Conservation (phyloP, 140 eudicot genomes). For the Anethum foeniculum region DNA sequence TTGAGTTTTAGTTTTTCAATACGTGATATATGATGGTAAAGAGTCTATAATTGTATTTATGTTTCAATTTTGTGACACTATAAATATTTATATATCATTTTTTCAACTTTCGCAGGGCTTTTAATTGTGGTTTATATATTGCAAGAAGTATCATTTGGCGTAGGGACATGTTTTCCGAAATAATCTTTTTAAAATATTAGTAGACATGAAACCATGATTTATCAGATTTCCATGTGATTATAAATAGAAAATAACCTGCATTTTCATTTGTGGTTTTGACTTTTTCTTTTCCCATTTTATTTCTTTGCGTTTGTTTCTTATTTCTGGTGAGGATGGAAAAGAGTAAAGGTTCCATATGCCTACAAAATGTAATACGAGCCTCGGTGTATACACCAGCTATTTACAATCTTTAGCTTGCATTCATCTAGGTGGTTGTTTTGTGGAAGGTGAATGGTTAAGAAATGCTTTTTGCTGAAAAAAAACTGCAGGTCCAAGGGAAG, state of each 20-base stretch:
- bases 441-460: conserved; percentile 80
- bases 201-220: conserved; percentile 72
- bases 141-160: background rate
- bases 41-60: too few species aligned
- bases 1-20: too few species aligned
- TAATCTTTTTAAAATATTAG: conserved; percentile 69
- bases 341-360: background rate
- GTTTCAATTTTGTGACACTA: too few species aligned
- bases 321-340: background rate
- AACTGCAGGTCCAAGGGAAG: conserved; percentile 93
- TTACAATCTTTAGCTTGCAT: background rate
- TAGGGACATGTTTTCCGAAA: conserved; percentile 93
- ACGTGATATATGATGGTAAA: too few species aligned
- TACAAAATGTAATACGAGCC: background rate
- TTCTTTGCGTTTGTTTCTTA: background rate
- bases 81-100: too few species aligned
- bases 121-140: too few species aligned
- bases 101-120: too few species aligned
- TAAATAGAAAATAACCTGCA: background rate
- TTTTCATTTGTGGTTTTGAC: background rate
- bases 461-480: conserved; percentile 97
- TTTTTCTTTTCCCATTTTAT: background rate
- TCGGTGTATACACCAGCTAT: background rate
- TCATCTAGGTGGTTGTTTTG: conserved; percentile 83
- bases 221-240: conserved; percentile 84